Conservation (phyloP, 768 basidiomycete genomes). For the Scleroderma citrinum region DNA sequence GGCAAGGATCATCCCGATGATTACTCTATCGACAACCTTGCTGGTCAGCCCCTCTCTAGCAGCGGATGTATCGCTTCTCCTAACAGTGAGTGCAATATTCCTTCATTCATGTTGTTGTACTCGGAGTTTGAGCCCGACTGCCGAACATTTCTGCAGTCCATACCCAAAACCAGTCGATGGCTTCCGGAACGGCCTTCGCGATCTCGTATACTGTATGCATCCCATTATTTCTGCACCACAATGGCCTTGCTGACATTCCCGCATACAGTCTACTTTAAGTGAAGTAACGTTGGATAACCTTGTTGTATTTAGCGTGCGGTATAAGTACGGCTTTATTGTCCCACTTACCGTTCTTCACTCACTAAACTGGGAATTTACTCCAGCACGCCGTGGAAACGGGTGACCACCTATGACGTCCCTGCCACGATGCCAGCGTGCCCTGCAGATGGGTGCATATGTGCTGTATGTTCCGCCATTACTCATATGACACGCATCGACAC, state of each 20-base stretch:
- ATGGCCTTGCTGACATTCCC: not conserved
- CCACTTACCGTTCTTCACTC: not conserved
- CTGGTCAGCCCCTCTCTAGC: slow-evolving; percentile 12
- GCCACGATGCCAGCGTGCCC: slow-evolving; percentile 46
- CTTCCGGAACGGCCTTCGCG: slow-evolving; percentile 51
- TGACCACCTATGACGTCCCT: slow-evolving; percentile 44
- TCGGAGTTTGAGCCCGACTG: not conserved
- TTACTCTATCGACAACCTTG: slow-evolving; percentile 4
- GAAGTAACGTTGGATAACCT: slow-evolving; percentile 44
- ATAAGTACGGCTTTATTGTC: slow-evolving; percentile 31
- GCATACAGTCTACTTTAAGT: slow-evolving; percentile 38
- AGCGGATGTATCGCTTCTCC: slow-evolving; percentile 37
- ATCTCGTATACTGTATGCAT: slow-evolving; percentile 43
- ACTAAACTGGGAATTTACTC: not conserved
- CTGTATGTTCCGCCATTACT: slow-evolving; percentile 26
- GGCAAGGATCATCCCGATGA: slow-evolving; percentile 36
- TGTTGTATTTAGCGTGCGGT: slow-evolving; percentile 35
- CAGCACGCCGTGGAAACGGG: slow-evolving; percentile 50
- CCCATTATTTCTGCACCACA: not conserved
- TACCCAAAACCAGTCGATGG: slow-evolving; percentile 44
- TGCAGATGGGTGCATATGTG: slow-evolving; percentile 45
- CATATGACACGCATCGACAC: not conserved
- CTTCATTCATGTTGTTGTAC: slow-evolving; percentile 7
- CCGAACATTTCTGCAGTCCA: slow-evolving; percentile 32
- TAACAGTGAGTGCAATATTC: slow-evolving; percentile 35